Conservation (phyloP, 2,329 filamentous ascomycete species). For the Exophiala dermatitidis region DNA sequence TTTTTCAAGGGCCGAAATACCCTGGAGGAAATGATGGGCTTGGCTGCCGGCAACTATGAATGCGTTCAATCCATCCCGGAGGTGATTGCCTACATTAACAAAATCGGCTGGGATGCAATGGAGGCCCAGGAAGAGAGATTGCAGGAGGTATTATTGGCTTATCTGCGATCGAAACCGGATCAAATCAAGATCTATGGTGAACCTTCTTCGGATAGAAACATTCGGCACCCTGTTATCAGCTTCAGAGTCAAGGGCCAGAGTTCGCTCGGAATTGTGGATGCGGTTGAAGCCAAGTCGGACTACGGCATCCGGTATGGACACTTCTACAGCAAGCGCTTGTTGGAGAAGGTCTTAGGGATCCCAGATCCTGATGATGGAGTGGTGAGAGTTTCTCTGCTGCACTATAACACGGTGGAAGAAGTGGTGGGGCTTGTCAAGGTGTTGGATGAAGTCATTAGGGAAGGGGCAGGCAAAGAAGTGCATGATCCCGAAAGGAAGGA, state of each 20-base stretch:
- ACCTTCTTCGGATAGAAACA: slow-evolving; percentile 39
- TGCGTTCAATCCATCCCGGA: slow-evolving; percentile 55
- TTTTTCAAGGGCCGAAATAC: slow-evolving; percentile 58
- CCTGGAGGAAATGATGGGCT: slow-evolving; percentile 59
- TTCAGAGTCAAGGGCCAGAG: slow-evolving; percentile 54
- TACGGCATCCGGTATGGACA: slow-evolving; percentile 61
- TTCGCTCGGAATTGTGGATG: slow-evolving; percentile 49
- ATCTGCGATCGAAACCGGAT: slow-evolving; percentile 44
- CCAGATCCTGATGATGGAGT: slow-evolving; percentile 53
- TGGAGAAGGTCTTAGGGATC: slow-evolving; percentile 53
- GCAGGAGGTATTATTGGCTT: slow-evolving; percentile 53
- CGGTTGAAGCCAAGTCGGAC: slow-evolving; percentile 51
- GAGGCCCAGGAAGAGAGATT: slow-evolving; percentile 54
- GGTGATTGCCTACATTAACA: slow-evolving; percentile 54
- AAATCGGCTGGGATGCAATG: slow-evolving; percentile 46
- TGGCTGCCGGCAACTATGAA: slow-evolving; percentile 66
- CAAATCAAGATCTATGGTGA: slow-evolving; percentile 56
- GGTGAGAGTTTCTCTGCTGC: slow-evolving; percentile 62
- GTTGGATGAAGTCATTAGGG: slow-evolving; percentile 25
- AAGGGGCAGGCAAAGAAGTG: slow-evolving; percentile 19
- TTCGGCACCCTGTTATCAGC: slow-evolving; percentile 59
- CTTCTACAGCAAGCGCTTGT: slow-evolving; percentile 61
- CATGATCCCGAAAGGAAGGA: slow-evolving; percentile 17
- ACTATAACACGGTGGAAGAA: slow-evolving; percentile 56
- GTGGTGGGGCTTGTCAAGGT: slow-evolving; percentile 26